phyloP scores from a whole-genome alignment of 2,329 filamentous ascomycete species.

The Trichoderma sp. region DNA sequence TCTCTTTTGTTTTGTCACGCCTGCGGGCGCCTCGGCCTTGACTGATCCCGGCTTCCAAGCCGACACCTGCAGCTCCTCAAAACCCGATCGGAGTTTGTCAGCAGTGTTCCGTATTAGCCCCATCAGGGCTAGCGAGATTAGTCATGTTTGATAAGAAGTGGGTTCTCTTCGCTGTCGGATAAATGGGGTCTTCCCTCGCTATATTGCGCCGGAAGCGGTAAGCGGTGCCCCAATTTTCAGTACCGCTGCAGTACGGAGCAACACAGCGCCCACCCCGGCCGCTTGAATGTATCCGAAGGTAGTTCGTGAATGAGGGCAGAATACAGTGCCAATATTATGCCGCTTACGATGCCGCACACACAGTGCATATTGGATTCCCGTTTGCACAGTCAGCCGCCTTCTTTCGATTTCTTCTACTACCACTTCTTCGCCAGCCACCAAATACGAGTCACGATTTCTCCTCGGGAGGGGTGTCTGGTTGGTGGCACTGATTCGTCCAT shows the following conservation, averaged over 20 bases:
- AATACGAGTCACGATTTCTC: neutral
- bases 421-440: neutral
- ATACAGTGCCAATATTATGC: neutral
- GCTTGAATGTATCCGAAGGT: neutral
- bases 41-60: neutral
- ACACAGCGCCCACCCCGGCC: neutral
- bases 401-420: neutral
- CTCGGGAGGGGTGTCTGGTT: neutral
- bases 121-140: conserved; percentile 1
- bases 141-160: conserved; percentile 12
- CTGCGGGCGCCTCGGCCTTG: conserved; percentile 6
- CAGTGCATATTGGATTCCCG: neutral
- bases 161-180: neutral
- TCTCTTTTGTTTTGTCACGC: neutral
- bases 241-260: neutral
- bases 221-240: neutral
- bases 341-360: neutral
- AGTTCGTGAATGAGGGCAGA: neutral
- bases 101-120: conserved; percentile 2
- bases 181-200: neutral
- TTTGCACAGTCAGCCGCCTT: neutral
- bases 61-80: neutral
- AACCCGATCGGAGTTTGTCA: conserved; percentile 15
- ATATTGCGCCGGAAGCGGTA: neutral
- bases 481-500: neutral